Evolutionary conservation across 345 rosid species (phyloP).

Genomic region (Combretum micranthum): DNA sequence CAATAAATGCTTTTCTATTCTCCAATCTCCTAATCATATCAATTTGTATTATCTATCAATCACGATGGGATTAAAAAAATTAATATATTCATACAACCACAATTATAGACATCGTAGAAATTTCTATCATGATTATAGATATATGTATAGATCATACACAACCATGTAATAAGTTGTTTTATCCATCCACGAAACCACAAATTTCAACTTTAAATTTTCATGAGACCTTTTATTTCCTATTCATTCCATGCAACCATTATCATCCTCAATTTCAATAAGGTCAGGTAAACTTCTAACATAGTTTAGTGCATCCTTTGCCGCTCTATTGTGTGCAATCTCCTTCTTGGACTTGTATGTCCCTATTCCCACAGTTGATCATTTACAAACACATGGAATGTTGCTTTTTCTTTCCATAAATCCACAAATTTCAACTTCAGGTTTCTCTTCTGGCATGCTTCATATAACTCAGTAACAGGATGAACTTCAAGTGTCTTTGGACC

Average conservation of each 20-base stretch:
- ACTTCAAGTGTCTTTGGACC: constrained; percentile 16
- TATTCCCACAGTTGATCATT: constrained; percentile 31
- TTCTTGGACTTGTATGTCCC: constrained; percentile 33
- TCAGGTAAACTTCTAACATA: constrained; percentile 12
- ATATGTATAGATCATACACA: too few species aligned
- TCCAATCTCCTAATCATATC: too few species aligned
- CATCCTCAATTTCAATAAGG: background rate
- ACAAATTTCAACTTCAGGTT: constrained; percentile 35
- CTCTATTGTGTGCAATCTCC: constrained; percentile 45
- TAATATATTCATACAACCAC: too few species aligned
- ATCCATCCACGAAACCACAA: background rate
- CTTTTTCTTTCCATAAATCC: constrained; percentile 37
- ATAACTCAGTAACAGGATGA: constrained; percentile 45
- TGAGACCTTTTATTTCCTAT: too few species aligned
- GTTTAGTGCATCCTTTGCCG: constrained; percentile 54
- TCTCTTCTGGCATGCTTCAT: constrained; percentile 53
- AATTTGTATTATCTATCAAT: too few species aligned
- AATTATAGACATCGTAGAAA: too few species aligned
- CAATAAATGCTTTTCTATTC: too few species aligned
- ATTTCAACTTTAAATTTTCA: background rate
- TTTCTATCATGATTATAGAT: too few species aligned
- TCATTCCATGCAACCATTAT: background rate
- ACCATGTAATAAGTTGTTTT: too few species aligned
- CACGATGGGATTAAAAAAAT: too few species aligned
- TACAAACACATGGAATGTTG: constrained; percentile 23